Evolutionary conservation across 805 yeast species (phyloP), one percentile per base, ranked within the genome.

Genomic region (Candida rishiriensis): DNA sequence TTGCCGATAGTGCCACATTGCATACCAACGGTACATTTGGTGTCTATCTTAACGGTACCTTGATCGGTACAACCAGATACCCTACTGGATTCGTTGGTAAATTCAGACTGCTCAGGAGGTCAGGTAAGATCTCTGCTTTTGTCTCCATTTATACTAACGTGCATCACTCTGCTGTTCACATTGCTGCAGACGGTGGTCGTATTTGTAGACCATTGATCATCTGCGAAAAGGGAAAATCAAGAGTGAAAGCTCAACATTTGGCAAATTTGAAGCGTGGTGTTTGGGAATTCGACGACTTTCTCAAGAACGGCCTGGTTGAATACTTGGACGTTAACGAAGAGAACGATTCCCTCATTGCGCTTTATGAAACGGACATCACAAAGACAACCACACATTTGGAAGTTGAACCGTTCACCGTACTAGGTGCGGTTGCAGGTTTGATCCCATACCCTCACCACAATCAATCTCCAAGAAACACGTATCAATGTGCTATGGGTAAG

Each of bases 181-280:
- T 93, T 58, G 99, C 99, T 16, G 91, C 99, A 3, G 99, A 93
- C 69, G 99, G 99, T 57, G 99, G 99, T 40, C 79, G 99, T 67
- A 89, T 93, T 59, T 93, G 99, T 75, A 83, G 99, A 54, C 99
- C 99, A 3, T 69, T 91, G 52, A 93, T 93, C 46, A 88, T 93
- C 63, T 89, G 91, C 11, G 82, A 83, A 16, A 73, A 81, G 43
- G 88, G 88, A 38, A 59, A 66, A 44, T 74, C 96, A 1, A 79
- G 72, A 46, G 97, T 93, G 10, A 74, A 71, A 39, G 84, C 83
- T 0, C 73, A 78, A 15, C 97, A 93, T 64, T 69, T 93, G 47
- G 63, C 59, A 30, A 71, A 71, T 47, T 71, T 93, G 46, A 70
- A 80, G 50, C 64, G 64, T 10, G 97, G 95, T 1, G 76, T 76